A percentile compares a stretch with the other conserved stretches of the same genome.
Evolutionary conservation across 192 early-diverging fungal species (phyloP).

Genomic region (Entomortierella parvispora): DNA sequence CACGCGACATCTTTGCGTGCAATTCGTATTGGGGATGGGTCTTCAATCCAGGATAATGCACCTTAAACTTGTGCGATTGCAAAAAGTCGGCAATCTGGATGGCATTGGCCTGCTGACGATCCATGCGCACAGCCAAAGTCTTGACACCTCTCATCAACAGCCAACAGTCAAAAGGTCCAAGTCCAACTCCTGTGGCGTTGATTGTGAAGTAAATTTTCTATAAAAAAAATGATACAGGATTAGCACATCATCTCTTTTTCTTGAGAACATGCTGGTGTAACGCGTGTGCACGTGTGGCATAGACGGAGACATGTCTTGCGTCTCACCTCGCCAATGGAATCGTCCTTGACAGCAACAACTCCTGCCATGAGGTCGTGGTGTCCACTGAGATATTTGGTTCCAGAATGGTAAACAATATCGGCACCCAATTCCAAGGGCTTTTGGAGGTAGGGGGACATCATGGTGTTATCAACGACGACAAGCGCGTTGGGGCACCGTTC

Average conservation of each 20-base stretch:
- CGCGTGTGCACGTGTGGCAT: too few relatives aligned
- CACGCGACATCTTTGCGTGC: conserved; percentile 79
- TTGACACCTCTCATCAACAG: conserved; percentile 94
- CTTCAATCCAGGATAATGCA: conserved; percentile 88
- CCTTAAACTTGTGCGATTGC: conserved; percentile 82
- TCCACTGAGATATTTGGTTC: conserved; percentile 96
- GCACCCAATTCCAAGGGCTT: conserved; percentile 90
- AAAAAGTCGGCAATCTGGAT: conserved; percentile 83
- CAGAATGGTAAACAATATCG: conserved; percentile 95
- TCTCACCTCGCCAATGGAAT: conserved; percentile 78
- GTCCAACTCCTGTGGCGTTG: conserved; percentile 91
- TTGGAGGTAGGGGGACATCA: conserved; percentile 98
- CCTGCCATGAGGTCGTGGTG: conserved; percentile 99
- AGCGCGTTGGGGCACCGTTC: conserved; percentile 78
- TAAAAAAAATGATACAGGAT: conserved; percentile 8
- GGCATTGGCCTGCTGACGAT: conserved; percentile 90
- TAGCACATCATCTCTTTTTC: background rate
- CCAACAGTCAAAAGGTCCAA: conserved; percentile 94
- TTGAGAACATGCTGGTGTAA: too few relatives aligned
- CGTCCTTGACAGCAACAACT: conserved; percentile 82
- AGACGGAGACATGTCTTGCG: too few relatives aligned
- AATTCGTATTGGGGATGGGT: conserved; percentile 88
- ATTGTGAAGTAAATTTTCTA: conserved; percentile 92
- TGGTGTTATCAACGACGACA: conserved; percentile 98
- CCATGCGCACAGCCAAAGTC: conserved; percentile 96